Conservation (phyloP, 2,329 filamentous ascomycete species). For the Penicillium sp. region DNA sequence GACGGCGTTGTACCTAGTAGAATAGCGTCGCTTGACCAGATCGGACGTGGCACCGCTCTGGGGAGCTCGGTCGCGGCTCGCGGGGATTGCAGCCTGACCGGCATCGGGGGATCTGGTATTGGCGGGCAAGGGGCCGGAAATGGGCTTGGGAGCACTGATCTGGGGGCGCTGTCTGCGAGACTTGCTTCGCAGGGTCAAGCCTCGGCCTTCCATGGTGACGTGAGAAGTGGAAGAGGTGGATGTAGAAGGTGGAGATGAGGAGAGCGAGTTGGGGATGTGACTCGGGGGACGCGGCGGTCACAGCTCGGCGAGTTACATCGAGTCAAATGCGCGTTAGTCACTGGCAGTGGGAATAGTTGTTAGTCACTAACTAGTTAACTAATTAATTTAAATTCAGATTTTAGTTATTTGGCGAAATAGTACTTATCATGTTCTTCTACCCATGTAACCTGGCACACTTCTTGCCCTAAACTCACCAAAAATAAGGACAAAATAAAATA, state of each 20-base stretch:
- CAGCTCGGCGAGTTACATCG: background rate
- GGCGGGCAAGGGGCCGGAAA: conserved; percentile 41
- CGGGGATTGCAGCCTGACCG: conserved; percentile 27
- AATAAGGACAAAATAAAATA: too few relatives aligned
- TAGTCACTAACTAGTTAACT: too few relatives aligned
- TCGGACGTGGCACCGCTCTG: conserved; percentile 60
- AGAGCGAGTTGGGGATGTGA: background rate
- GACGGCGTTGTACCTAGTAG: conserved; percentile 78
- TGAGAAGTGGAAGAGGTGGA: conserved; percentile 11
- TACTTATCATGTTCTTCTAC: too few relatives aligned
- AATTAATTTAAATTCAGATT: too few relatives aligned
- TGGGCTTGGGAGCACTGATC: conserved; percentile 57
- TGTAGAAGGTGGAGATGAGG: conserved; percentile 5
- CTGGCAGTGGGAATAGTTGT: too few relatives aligned
- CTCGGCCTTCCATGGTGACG: conserved; percentile 49
- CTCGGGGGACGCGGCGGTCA: conserved; percentile 1
- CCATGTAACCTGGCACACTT: too few relatives aligned
- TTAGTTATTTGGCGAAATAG: too few relatives aligned
- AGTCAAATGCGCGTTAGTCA: background rate
- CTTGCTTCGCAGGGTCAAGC: conserved; percentile 61
- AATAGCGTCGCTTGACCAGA: conserved; percentile 90
- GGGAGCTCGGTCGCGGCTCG: conserved; percentile 40
- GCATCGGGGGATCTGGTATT: conserved; percentile 35
- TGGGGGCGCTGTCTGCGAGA: conserved; percentile 48
- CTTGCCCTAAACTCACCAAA: too few relatives aligned